Percentiles rank a stretch among this genome's conserved stretches.
Evolutionary conservation across 2,329 filamentous ascomycete genomes (phyloP).

Genomic region (Ophiocordyceps australis): DNA sequence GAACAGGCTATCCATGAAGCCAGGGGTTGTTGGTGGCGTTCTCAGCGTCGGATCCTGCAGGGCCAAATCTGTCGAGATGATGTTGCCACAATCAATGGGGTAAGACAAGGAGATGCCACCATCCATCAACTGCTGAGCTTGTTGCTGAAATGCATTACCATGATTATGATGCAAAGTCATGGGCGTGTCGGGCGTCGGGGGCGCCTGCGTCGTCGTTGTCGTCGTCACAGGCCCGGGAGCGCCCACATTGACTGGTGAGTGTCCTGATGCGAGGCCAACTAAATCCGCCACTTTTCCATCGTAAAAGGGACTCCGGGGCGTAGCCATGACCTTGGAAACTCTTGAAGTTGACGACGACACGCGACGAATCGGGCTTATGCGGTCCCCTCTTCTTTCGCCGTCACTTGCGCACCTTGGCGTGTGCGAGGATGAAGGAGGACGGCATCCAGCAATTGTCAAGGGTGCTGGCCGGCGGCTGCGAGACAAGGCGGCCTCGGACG

Average conservation of each 20-base stretch:
- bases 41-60: constrained; percentile 25
- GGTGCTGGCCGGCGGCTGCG: constrained; percentile 26
- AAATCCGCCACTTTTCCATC: constrained; percentile 16
- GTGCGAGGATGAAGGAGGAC: constrained; percentile 19
- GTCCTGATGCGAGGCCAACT: constrained; percentile 19
- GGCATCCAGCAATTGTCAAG: constrained; percentile 25
- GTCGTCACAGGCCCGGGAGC: no score
- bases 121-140: no score
- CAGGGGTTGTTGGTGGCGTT: constrained; percentile 35
- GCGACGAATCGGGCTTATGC: constrained; percentile 30
- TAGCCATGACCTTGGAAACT: constrained; percentile 12
- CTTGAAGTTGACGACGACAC: constrained; percentile 34
- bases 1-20: constrained; percentile 22
- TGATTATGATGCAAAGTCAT: constrained; percentile 18
- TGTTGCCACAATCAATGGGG: constrained; percentile 12
- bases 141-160: no score
- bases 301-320: constrained; percentile 18
- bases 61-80: constrained; percentile 8
- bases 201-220: constrained; percentile 25
- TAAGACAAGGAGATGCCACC: constrained; percentile 17
- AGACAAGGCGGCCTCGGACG: constrained; percentile 35
- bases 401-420: constrained; percentile 29
- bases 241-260: constrained; percentile 20
- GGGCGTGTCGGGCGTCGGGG: constrained; percentile 30
- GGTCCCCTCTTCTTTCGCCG: constrained; percentile 22